Percentiles rank a stretch among this genome's conserved stretches.
Evolutionary conservation across 179 eudicot genomes (phyloP).

Genomic region (Sideroxylon spinosum): DNA sequence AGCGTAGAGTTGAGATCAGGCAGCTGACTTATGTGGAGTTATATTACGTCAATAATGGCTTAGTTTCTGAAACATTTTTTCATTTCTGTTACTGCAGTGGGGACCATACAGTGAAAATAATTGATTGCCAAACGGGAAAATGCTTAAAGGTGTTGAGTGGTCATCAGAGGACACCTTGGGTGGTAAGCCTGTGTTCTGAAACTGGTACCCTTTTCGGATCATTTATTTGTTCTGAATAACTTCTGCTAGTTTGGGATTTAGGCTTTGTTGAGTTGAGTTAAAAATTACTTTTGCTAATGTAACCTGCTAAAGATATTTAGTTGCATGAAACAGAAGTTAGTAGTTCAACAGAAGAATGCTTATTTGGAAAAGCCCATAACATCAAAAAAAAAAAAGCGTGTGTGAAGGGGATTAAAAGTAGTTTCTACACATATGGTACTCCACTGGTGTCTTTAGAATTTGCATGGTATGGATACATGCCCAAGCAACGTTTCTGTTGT

Average conservation of each 20-base stretch:
- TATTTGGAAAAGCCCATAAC: background rate
- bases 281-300: background rate
- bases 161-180: conserved; percentile 91
- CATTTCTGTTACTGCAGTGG: conserved; percentile 45
- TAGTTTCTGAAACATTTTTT: conserved; percentile 1
- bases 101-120: conserved; percentile 81
- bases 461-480: background rate
- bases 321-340: background rate
- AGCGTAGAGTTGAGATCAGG: background rate
- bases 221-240: background rate
- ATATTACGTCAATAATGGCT: background rate
- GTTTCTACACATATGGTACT: background rate
- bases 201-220: background rate
- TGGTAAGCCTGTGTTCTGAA: conserved; percentile 41
- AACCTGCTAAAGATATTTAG: background rate
- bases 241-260: background rate
- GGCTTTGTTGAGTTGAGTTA: no score
- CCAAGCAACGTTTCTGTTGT: background rate
- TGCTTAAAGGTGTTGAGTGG: conserved; percentile 73
- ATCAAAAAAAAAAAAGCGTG: background rate
- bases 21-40: background rate
- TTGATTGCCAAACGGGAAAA: conserved; percentile 60
- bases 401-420: background rate
- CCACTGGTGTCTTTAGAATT: background rate
- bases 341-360: background rate